Evolutionary conservation across 2,329 filamentous ascomycete species (phyloP).

Genomic region (Fusarium sp.): DNA sequence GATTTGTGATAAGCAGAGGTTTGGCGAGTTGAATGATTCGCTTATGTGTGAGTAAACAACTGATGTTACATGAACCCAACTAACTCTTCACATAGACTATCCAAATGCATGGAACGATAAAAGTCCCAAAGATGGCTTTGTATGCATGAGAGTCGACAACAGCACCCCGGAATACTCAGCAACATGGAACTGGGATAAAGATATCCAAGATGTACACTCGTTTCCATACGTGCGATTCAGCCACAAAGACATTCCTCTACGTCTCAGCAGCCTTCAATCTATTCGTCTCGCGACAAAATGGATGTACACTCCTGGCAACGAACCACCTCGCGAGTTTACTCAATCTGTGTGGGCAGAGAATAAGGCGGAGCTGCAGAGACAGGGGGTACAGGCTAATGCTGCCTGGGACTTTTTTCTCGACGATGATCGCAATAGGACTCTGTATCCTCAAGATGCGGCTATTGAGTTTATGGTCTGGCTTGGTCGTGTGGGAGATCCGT

Average conservation of each 20-base stretch:
- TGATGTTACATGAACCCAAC: background rate
- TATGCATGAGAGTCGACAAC: conserved; percentile 39
- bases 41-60: conserved; percentile 20
- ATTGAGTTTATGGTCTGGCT: conserved; percentile 43
- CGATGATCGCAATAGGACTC: conserved; percentile 33
- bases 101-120: conserved; percentile 42
- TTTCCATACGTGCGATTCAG: conserved; percentile 42
- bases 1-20: conserved; percentile 18
- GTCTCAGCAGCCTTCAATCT: conserved; percentile 28
- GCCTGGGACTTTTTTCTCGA: conserved; percentile 44
- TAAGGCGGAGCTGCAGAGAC: conserved; percentile 18
- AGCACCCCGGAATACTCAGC: conserved; percentile 35
- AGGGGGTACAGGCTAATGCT: conserved; percentile 30
- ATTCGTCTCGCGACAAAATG: conserved; percentile 37
- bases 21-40: conserved; percentile 27
- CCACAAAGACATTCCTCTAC: conserved; percentile 29
- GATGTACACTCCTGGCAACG: conserved; percentile 34
- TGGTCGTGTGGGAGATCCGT: conserved; percentile 39
- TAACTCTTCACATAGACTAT: conserved; percentile 33
- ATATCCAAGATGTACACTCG: conserved; percentile 40
- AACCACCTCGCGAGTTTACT: conserved; percentile 23
- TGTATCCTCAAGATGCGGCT: conserved; percentile 33
- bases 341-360: conserved; percentile 23
- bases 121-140: conserved; percentile 36
- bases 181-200: conserved; percentile 38